Evolutionary conservation across 495 filamentous ascomycete species (phyloP).

Genomic region (Chaetomium fimeti): DNA sequence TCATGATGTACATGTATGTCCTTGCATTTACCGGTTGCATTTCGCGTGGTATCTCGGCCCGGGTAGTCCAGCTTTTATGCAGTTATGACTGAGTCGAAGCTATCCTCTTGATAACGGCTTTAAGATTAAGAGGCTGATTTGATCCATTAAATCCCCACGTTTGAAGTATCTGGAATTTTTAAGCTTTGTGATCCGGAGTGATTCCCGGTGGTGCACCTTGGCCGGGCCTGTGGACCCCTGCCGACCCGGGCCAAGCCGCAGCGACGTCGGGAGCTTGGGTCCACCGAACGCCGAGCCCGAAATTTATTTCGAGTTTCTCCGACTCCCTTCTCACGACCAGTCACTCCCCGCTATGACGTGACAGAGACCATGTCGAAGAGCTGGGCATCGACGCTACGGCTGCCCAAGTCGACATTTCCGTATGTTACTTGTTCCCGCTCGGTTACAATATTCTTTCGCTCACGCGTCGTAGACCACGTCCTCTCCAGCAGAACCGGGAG

Average conservation of each 20-base stretch:
- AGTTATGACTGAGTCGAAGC: no score
- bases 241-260: neutral
- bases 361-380: conserved; percentile 47
- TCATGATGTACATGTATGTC: neutral
- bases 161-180: neutral
- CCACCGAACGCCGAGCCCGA: conserved; percentile 18
- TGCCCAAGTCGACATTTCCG: conserved; percentile 52
- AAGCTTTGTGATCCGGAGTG: neutral
- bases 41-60: no score
- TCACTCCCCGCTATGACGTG: conserved; percentile 22
- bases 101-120: neutral
- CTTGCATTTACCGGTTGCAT: neutral
- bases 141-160: neutral
- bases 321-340: neutral
- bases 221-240: neutral
- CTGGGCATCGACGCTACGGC: conserved; percentile 50
- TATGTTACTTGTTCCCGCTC: conserved; percentile 30
- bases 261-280: neutral
- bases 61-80: no score
- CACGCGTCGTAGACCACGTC: conserved; percentile 43
- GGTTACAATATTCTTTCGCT: conserved; percentile 17
- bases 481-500: conserved; percentile 45
- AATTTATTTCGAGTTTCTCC: conserved; percentile 4
- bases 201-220: no score
- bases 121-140: neutral